Percentiles rank a stretch among this genome's conserved stretches.
phyloP scores from a whole-genome alignment of 345 rosid genomes.

The Pistacia atlantica region DNA sequence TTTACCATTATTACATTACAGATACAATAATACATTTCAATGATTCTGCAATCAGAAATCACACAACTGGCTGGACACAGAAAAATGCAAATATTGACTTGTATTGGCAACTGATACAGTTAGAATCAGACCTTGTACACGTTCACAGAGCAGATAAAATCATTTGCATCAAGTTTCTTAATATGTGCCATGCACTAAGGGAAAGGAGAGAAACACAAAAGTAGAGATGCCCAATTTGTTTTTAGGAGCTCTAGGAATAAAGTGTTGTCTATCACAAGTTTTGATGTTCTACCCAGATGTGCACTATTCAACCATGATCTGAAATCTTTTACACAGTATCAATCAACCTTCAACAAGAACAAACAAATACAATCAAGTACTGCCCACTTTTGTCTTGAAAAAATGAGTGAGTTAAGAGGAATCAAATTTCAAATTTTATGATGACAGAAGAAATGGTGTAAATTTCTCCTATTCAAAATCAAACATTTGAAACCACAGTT shows the following conservation, averaged over 20 bases:
- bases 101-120: not conserved
- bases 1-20: not conserved
- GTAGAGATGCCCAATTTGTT: not conserved
- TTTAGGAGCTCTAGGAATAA: not conserved
- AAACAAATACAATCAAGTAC: not conserved
- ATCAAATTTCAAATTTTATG: not conserved
- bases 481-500: not conserved
- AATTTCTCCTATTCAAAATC: not conserved
- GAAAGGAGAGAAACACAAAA: not conserved
- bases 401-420: not conserved
- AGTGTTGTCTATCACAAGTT: not conserved
- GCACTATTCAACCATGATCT: not conserved
- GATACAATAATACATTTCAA: not conserved
- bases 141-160: not conserved
- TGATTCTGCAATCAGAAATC: conserved; percentile 1
- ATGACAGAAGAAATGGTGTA: not conserved
- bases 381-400: not conserved
- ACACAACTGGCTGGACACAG: not conserved
- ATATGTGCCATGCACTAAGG: not conserved
- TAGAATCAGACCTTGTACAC: not conserved
- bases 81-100: not conserved
- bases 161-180: not conserved
- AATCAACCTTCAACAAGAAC: not conserved
- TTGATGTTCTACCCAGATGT: not conserved
- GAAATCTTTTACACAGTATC: not conserved